These are phyloP conservation scores for Stachybotrys elegans DNA, from an alignment of 2,329 filamentous ascomycete species.

Conservation along the genomic window DNA sequence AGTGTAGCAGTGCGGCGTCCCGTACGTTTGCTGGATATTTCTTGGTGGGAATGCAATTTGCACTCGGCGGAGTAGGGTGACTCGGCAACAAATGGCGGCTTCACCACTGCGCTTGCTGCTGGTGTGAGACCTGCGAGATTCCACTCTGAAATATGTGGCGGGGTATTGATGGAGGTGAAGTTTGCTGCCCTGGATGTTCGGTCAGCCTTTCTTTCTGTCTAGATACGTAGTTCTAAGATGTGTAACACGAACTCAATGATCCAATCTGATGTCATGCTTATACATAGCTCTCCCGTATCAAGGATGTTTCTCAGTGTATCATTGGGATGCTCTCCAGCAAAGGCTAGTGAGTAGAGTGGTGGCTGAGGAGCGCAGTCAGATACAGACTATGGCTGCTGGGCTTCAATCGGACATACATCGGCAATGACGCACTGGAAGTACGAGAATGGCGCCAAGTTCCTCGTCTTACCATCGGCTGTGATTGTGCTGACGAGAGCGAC, in stretches of 20 bases:
- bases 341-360: neutral
- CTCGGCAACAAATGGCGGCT: neutral
- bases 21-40: neutral
- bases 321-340: neutral
- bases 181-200: neutral
- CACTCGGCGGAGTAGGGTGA: neutral
- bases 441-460: constrained; percentile 75
- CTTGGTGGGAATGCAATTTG: neutral
- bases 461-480: constrained; percentile 51
- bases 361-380: neutral
- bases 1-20: neutral
- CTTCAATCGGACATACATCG: constrained; percentile 43
- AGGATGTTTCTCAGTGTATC: neutral
- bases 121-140: neutral
- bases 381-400: neutral
- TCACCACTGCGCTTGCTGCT: neutral
- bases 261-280: neutral
- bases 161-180: neutral
- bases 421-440: constrained; percentile 70
- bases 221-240: no score
- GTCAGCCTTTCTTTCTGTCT: no score
- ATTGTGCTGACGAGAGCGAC: constrained; percentile 56
- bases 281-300: neutral
- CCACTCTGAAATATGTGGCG: neutral
- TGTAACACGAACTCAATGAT: neutral